phyloP scores from a whole-genome alignment of 2,329 filamentous ascomycete genomes.

The Stachybotrys chlorohalonatus region DNA sequence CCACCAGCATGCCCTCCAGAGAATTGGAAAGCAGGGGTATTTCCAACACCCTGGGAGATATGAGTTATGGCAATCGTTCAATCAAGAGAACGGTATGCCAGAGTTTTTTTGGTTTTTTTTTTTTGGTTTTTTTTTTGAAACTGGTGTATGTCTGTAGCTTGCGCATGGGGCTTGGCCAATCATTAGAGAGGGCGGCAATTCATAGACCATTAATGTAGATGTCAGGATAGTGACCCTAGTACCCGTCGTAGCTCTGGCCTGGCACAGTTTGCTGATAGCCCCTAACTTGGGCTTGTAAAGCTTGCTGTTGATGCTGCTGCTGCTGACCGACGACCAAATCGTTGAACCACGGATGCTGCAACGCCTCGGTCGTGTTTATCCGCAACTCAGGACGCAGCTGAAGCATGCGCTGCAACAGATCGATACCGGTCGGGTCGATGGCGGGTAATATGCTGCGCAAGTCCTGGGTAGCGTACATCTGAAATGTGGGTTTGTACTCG shows the following conservation, averaged over 20 bases:
- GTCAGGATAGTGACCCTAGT: conserved; percentile 14
- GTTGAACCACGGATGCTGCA: conserved; percentile 88
- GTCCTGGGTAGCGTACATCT: conserved; percentile 89
- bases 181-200: background rate
- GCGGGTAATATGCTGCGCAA: conserved; percentile 79
- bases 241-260: conserved; percentile 26
- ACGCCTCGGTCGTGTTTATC: conserved; percentile 76
- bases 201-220: too few relatives aligned
- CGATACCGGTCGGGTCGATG: conserved; percentile 79
- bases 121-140: too few relatives aligned
- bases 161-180: background rate
- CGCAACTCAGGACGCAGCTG: conserved; percentile 87
- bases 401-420: conserved; percentile 82
- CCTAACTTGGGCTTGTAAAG: background rate
- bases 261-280: conserved; percentile 22
- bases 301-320: conserved; percentile 24
- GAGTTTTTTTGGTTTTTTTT: too few relatives aligned
- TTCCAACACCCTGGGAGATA: too few relatives aligned
- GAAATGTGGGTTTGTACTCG: conserved; percentile 96
- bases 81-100: background rate
- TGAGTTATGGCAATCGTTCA: too few relatives aligned
- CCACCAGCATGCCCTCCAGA: too few relatives aligned
- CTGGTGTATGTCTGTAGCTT: too few relatives aligned
- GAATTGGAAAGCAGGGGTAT: too few relatives aligned
- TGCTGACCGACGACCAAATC: conserved; percentile 56